Conservation (phyloP, 768 basidiomycete species). For the Mrakia blollopis region DNA sequence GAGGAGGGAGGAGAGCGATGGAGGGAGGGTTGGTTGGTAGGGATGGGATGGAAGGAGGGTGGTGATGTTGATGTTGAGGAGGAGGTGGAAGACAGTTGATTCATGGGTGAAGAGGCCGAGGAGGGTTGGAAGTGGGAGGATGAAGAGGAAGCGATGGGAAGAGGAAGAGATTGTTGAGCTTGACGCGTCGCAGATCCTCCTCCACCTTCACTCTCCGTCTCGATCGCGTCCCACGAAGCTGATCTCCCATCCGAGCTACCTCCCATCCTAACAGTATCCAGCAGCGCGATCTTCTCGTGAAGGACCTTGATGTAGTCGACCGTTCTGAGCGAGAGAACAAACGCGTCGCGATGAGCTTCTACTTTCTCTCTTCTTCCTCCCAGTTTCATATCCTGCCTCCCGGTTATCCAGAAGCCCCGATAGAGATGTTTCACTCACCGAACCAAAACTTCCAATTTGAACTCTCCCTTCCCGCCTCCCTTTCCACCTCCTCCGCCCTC, state of each 20-base stretch:
- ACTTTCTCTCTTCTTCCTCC: background rate
- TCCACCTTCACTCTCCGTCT: background rate
- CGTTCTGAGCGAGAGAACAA: background rate
- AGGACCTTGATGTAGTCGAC: conserved; percentile 28
- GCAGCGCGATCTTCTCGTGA: background rate
- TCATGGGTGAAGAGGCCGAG: background rate
- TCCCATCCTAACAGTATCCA: background rate
- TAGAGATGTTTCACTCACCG: background rate
- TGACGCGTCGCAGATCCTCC: background rate
- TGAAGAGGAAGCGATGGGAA: background rate
- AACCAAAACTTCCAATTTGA: conserved; percentile 71
- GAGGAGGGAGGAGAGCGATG: background rate
- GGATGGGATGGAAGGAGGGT: background rate
- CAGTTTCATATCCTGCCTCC: background rate
- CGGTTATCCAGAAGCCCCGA: background rate
- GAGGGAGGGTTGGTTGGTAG: background rate
- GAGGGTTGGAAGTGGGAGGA: background rate
- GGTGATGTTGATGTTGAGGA: background rate
- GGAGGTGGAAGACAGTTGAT: background rate
- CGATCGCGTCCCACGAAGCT: background rate
- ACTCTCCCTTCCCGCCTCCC: conserved; percentile 66
- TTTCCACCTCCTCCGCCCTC: conserved; percentile 22
- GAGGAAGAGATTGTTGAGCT: background rate
- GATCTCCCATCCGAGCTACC: background rate
- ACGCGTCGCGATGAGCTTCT: no score